Percentiles rank a stretch among this genome's conserved stretches.
Conservation (phyloP, 192 early-diverging fungal species). For the Phlyctochytrium arcticum region DNA sequence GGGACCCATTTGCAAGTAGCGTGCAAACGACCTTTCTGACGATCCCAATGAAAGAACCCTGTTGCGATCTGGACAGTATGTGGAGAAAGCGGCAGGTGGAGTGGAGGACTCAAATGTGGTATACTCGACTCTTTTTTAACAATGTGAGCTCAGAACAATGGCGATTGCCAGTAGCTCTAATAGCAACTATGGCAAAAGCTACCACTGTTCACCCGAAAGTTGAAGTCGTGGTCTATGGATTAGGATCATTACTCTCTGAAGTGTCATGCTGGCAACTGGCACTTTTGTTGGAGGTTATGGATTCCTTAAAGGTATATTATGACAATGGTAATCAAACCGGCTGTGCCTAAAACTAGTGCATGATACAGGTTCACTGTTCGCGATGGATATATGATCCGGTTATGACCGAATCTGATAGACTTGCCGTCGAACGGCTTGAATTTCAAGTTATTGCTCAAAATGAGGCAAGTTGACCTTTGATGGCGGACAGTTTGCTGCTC, state of each 20-base stretch:
- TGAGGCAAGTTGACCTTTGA: neutral
- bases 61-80: no score
- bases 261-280: constrained; percentile 16
- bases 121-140: no score
- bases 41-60: no score
- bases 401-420: constrained; percentile 14
- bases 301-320: constrained; percentile 9
- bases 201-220: no score
- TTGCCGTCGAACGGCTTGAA: constrained; percentile 2
- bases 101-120: no score
- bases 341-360: neutral
- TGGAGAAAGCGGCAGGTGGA: no score
- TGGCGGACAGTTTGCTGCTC: neutral
- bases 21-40: no score
- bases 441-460: constrained; percentile 13
- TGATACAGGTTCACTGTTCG: neutral
- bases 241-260: neutral
- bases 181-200: no score
- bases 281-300: constrained; percentile 12
- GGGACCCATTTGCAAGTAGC: no score
- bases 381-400: constrained; percentile 32
- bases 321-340: neutral
- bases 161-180: no score
- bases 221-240: neutral
- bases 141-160: no score